Conservation (phyloP, 352 stramenopile genomes). For the Pythium graminicola region DNA sequence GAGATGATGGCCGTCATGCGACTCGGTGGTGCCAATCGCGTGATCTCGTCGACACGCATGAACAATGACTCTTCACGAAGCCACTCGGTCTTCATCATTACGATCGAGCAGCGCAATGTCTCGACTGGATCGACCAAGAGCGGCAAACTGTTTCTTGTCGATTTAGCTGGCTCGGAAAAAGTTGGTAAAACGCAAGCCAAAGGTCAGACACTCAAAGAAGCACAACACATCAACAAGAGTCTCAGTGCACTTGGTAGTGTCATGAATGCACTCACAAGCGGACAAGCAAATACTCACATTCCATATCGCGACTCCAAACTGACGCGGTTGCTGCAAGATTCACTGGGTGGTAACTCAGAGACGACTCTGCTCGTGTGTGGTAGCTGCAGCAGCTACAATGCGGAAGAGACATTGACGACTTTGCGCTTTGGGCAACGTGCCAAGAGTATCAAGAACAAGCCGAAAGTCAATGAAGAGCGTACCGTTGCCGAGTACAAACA, state of each 20-base stretch:
- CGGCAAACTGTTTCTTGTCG: slow-evolving; percentile 91
- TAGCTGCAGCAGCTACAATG: slow-evolving; percentile 58
- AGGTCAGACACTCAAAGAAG: slow-evolving; percentile 87
- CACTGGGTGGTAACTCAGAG: slow-evolving; percentile 68
- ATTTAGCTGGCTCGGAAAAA: slow-evolving; percentile 74
- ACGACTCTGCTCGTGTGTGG: slow-evolving; percentile 68
- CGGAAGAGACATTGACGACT: slow-evolving; percentile 65
- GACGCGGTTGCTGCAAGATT: slow-evolving; percentile 81
- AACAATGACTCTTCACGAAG: slow-evolving; percentile 88
- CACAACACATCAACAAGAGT: slow-evolving; percentile 89
- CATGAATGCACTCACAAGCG: slow-evolving; percentile 84
- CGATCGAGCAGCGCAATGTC: slow-evolving; percentile 85
- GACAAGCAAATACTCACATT: slow-evolving; percentile 85
- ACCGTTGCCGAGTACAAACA: slow-evolving; percentile 71
- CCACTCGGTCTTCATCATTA: slow-evolving; percentile 96
- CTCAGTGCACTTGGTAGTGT: slow-evolving; percentile 86
- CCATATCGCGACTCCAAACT: slow-evolving; percentile 89
- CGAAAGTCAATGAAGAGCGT: slow-evolving; percentile 87
- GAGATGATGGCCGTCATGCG: slow-evolving; percentile 87
- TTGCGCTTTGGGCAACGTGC: slow-evolving; percentile 70
- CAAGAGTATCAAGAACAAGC: slow-evolving; percentile 78
- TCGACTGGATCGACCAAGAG: slow-evolving; percentile 56
- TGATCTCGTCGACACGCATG: slow-evolving; percentile 84
- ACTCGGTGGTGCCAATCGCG: slow-evolving; percentile 86
- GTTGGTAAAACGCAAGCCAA: slow-evolving; percentile 79